Evolutionary conservation across 257 asterid species (phyloP), one percentile per base, ranked within the genome.

Genomic region (Solanum neorickii): DNA sequence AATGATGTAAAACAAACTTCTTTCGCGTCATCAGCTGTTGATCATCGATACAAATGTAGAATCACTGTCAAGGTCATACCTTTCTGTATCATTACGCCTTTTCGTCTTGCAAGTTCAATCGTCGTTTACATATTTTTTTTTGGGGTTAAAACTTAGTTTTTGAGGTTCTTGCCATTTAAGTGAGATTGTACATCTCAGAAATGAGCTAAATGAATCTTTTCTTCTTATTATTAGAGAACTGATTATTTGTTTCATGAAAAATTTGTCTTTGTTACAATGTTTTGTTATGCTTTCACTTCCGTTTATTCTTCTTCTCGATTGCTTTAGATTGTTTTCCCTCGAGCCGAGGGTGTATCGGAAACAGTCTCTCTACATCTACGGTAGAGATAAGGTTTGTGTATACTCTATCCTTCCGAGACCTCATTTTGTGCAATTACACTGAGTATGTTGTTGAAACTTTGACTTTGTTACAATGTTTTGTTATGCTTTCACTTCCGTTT

Each of bases 1-100:
- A 89, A 94, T 94, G 96, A 25, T n/a, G 12, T 44, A 68, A 65
- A 84, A 78, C 21, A 59, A 85, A 87, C 87, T 18, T 49, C 69
- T 49, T 82, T 74, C 82, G 4, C 20, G 12, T 70, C 77, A 27
- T 49, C 85, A 49, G 5, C 42, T 49, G 31, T 15, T 78, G 65
- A 15, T 78, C 37, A 15, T 78, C 37, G 66, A 78, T 78, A 78
- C 84, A 46, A 27, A 78, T 47, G 68, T 82, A 29, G 70, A 82
- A 82, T 82, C 37, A 12, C 7, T 82, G 46, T 49, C 46, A 29
- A 47, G 68, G 85, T 80, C 14, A 82, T 82, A 82, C 46, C 69
- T 6, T 11, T 49, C 42, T 82, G 69, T 82, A 82, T 10, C 13
- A 82, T 82, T 73, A 37, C 1, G 69, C 69, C 46, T 49, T 82